Evolutionary conservation across 1,139 yeast genomes (phyloP).

Genomic region (Scheffersomyces titani): DNA sequence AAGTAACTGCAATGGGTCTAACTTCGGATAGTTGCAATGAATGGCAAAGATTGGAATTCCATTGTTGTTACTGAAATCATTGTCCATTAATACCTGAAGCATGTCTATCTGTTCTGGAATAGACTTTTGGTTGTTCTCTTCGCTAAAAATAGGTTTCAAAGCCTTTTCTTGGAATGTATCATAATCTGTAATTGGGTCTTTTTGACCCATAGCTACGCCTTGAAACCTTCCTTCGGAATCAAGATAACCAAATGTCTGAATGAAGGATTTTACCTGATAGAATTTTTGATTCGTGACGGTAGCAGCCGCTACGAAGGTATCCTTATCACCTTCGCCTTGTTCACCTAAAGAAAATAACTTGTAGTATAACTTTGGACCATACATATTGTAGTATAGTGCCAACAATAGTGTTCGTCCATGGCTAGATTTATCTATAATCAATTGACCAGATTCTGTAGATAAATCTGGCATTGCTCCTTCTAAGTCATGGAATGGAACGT

Average conservation of each 20-base stretch:
- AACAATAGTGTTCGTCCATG: conserved; percentile 55
- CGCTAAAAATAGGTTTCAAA: conserved; percentile 6
- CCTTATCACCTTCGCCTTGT: conserved; percentile 70
- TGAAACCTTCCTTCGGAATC: conserved; percentile 26
- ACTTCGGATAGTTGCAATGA: conserved; percentile 42
- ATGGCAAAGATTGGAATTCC: conserved; percentile 28
- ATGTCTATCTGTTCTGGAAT: conserved; percentile 22
- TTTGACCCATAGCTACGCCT: conserved; percentile 47
- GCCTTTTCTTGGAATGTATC: conserved; percentile 16
- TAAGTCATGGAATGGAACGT: conserved; percentile 48
- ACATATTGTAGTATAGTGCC: conserved; percentile 56
- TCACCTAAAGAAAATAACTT: conserved; percentile 60
- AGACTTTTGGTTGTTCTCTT: conserved; percentile 7
- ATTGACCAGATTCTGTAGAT: conserved; percentile 67
- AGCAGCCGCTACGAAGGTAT: conserved; percentile 63
- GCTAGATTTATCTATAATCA: conserved; percentile 52
- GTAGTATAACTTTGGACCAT: conserved; percentile 59
- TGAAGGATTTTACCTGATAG: conserved; percentile 51
- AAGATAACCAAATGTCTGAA: conserved; percentile 33
- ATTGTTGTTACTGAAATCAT: conserved; percentile 16
- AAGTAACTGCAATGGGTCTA: conserved; percentile 34
- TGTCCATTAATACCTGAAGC: conserved; percentile 18
- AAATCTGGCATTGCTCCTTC: conserved; percentile 60
- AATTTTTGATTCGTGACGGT: conserved; percentile 44
- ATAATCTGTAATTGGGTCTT: conserved; percentile 33